These are phyloP conservation scores for bread wheat (Triticum aestivum) DNA, from an alignment of 176 grass and related monocot genomes.

Conservation along the genomic window DNA sequence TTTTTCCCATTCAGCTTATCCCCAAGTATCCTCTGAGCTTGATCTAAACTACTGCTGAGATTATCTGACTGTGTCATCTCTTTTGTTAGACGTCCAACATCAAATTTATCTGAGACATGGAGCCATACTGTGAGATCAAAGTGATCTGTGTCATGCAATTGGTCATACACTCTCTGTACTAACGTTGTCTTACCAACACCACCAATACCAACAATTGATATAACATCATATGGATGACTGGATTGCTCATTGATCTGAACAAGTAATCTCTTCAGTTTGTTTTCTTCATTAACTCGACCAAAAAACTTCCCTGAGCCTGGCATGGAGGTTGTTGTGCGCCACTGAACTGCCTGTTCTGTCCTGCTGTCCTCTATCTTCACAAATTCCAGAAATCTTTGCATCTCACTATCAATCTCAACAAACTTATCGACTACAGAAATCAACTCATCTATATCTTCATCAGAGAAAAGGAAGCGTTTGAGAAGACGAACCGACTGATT, in stretches of 20 bases:
- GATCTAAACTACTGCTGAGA: conserved; percentile 27
- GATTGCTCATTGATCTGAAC: not conserved
- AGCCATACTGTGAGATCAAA: conserved; percentile 32
- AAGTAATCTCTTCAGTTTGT: not conserved
- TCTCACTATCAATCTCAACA: conserved; percentile 9
- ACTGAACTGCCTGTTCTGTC: not conserved
- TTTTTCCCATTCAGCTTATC: conserved; percentile 12
- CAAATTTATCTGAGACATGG: conserved; percentile 28
- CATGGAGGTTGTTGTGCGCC: conserved; percentile 33
- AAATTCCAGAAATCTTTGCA: conserved; percentile 19
- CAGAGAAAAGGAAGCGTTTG: not conserved
- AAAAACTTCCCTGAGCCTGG: not conserved
- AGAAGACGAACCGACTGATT: not conserved
- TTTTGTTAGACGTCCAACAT: conserved; percentile 16
- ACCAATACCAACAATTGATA: conserved; percentile 49
- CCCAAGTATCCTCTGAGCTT: conserved; percentile 7
- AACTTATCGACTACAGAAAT: conserved; percentile 4
- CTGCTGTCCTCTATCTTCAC: not conserved
- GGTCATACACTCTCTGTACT: conserved; percentile 18
- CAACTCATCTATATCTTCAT: conserved; percentile 16
- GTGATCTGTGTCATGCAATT: not conserved
- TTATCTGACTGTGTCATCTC: conserved; percentile 20
- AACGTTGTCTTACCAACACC: conserved; percentile 57
- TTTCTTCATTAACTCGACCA: conserved; percentile 12
- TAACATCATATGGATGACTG: conserved; percentile 27